Evolutionary conservation across 2,329 filamentous ascomycete species (phyloP).

Genomic region (Scedosporium aurantiacum): DNA sequence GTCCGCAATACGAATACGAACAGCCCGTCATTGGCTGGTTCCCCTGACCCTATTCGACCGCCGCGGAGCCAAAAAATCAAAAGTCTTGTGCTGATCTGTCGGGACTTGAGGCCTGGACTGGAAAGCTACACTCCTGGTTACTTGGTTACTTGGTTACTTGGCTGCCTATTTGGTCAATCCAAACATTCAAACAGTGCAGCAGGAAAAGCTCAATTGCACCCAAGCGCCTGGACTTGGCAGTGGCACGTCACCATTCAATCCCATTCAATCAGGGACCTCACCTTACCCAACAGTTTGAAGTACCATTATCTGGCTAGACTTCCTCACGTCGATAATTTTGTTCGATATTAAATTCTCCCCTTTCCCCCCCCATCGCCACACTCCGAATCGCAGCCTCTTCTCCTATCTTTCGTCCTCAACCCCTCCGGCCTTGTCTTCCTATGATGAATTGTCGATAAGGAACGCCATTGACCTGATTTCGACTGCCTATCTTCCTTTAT

Average conservation of each 20-base stretch:
- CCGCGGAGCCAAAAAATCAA: not conserved
- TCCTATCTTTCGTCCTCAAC: not conserved
- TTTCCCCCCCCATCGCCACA: not conserved
- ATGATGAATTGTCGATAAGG: not conserved
- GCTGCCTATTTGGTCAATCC: too few relatives aligned
- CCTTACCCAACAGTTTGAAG: not conserved
- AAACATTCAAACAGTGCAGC: too few relatives aligned
- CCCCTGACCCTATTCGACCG: not conserved
- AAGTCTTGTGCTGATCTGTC: too few relatives aligned
- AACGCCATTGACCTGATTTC: not conserved
- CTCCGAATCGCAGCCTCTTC: not conserved
- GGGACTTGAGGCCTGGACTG: too few relatives aligned
- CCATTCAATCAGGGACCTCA: not conserved
- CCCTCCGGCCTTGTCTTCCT: not conserved
- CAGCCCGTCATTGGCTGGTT: not conserved
- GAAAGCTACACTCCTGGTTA: too few relatives aligned
- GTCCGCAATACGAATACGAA: conserved; percentile 11
- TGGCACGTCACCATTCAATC: not conserved
- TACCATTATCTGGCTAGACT: not conserved
- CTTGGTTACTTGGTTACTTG: too few relatives aligned
- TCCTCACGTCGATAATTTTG: not conserved
- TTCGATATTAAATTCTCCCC: not conserved
- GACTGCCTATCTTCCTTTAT: not conserved
- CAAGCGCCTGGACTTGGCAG: not conserved
- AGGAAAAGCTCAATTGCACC: too few relatives aligned